Percentiles rank a stretch among this genome's conserved stretches.
phyloP scores from a whole-genome alignment of 1,139 yeast species.

The Magnusiomyces magnusii region DNA sequence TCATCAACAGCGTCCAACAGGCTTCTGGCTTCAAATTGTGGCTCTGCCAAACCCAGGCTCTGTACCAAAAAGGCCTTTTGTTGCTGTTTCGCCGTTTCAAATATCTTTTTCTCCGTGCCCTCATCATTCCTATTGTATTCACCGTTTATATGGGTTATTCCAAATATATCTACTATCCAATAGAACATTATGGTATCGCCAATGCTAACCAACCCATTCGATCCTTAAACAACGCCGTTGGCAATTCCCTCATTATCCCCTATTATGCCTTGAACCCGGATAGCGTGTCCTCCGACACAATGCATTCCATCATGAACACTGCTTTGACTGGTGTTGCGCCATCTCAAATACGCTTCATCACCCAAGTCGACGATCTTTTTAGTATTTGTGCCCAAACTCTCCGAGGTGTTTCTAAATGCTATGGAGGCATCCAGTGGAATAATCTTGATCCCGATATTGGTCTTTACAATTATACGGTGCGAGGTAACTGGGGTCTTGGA shows the following conservation, averaged over 20 bases:
- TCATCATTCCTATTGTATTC: background rate
- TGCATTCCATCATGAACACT: conserved; percentile 24
- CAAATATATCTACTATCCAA: conserved; percentile 29
- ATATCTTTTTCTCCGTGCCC: background rate
- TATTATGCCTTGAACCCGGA: conserved; percentile 24
- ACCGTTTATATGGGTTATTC: conserved; percentile 21
- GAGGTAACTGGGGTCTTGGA: conserved; percentile 32
- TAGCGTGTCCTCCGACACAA: conserved; percentile 24
- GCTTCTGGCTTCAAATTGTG: background rate
- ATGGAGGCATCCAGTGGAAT: conserved; percentile 34
- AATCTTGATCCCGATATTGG: conserved; percentile 19
- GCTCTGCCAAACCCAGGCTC: conserved; percentile 18
- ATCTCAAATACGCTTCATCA: conserved; percentile 24
- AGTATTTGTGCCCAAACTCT: conserved; percentile 30
- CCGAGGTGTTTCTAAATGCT: conserved; percentile 31
- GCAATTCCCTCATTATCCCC: conserved; percentile 23
- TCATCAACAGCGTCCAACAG: background rate
- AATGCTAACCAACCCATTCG: conserved; percentile 23
- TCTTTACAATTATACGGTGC: conserved; percentile 32
- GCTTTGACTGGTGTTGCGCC: conserved; percentile 30
- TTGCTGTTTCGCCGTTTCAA: conserved; percentile 26
- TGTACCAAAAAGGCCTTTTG: conserved; percentile 25
- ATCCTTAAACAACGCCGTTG: conserved; percentile 23
- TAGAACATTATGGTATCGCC: conserved; percentile 31
- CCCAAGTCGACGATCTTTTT: conserved; percentile 24